A percentile compares a stretch with the other conserved stretches of the same genome.
These are phyloP conservation scores for Ceratobasidium papillatum DNA, from an alignment of 1,284 basidiomycete genomes.

Conservation along the genomic window DNA sequence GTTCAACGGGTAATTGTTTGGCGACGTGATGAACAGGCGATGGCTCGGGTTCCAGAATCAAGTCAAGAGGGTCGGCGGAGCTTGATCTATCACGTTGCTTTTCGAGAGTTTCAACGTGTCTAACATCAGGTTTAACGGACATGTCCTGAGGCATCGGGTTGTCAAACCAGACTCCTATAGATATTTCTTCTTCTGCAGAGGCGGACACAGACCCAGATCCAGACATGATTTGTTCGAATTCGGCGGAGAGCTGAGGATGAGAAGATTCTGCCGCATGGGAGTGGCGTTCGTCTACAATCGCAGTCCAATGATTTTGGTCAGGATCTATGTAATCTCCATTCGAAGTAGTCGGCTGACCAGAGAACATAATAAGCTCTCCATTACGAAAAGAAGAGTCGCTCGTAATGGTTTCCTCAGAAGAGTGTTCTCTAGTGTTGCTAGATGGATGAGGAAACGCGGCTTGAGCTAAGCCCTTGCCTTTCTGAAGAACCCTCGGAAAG, in stretches of 20 bases:
- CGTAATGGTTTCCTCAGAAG: neutral
- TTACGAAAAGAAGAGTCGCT: neutral
- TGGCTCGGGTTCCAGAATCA: neutral
- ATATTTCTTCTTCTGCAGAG: too few species aligned
- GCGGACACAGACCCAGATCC: too few species aligned
- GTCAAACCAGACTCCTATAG: neutral
- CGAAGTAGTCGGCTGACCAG: neutral
- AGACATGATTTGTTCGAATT: conserved; percentile 1
- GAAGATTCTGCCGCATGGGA: neutral
- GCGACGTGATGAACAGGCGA: neutral
- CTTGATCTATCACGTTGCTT: neutral
- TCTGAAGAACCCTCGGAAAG: neutral
- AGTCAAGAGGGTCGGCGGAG: conserved; percentile 13
- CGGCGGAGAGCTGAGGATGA: neutral
- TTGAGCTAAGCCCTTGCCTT: neutral
- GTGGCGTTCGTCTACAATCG: neutral
- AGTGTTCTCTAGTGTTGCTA: neutral
- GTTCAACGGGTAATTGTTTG: neutral
- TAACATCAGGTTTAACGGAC: neutral
- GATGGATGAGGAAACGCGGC: neutral
- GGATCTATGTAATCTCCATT: neutral
- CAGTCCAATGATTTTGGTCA: neutral
- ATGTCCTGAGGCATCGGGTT: neutral
- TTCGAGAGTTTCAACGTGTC: too few species aligned
- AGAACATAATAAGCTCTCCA: neutral